A percentile compares a stretch with the other conserved stretches of the same genome.
These are phyloP conservation scores for Aspergillus tubingensis DNA, from an alignment of 2,329 filamentous ascomycete species.

Conservation along the genomic window DNA sequence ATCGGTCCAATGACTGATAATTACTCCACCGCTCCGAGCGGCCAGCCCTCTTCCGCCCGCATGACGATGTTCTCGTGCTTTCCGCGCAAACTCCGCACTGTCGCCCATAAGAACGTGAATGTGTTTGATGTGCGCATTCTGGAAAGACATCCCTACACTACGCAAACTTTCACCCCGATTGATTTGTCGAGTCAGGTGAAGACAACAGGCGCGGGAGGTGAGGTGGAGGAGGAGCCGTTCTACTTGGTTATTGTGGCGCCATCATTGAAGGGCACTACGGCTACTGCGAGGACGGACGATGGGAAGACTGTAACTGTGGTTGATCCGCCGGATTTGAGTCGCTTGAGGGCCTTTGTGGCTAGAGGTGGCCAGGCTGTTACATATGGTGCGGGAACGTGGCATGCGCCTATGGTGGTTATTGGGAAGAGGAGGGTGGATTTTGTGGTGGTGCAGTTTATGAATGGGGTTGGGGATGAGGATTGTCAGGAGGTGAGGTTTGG, in stretches of 20 bases:
- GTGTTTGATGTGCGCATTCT: constrained; percentile 71
- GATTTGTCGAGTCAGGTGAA: constrained; percentile 46
- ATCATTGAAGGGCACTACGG: constrained; percentile 55
- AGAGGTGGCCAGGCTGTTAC: constrained; percentile 80
- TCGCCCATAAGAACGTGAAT: neutral
- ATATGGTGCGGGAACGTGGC: constrained; percentile 90
- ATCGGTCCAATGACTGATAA: constrained; percentile 73
- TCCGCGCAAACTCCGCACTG: constrained; percentile 58
- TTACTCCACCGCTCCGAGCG: constrained; percentile 57
- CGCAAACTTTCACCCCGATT: constrained; percentile 88
- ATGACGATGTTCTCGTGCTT: constrained; percentile 91
- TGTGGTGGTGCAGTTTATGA: constrained; percentile 85
- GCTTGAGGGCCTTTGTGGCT: constrained; percentile 76
- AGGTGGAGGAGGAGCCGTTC: constrained; percentile 31
- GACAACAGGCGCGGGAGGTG: constrained; percentile 15
- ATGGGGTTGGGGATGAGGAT: constrained; percentile 79
- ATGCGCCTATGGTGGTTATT: constrained; percentile 92
- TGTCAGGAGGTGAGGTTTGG: constrained; percentile 73
- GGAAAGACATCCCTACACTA: constrained; percentile 90
- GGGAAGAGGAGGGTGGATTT: constrained; percentile 75
- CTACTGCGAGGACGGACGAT: constrained; percentile 33
- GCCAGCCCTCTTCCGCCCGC: constrained; percentile 56
- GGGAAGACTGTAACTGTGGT: constrained; percentile 38
- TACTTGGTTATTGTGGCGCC: constrained; percentile 92
- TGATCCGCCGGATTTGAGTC: constrained; percentile 68